Evolutionary conservation across 768 basidiomycete genomes (phyloP).

Genomic region (Pisolithus microcarpus): DNA sequence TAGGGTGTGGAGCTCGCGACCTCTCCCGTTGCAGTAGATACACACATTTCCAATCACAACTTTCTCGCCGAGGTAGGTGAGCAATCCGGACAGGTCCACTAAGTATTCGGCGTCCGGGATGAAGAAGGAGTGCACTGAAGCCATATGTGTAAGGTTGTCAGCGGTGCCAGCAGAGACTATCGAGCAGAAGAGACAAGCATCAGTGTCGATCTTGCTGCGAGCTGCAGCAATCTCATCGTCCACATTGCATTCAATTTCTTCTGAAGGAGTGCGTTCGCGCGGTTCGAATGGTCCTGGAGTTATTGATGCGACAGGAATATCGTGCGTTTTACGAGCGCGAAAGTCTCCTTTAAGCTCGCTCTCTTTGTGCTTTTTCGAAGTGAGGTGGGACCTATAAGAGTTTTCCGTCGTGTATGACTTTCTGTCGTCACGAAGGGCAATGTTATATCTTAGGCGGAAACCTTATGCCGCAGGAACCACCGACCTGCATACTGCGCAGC

Average conservation of each 20-base stretch:
- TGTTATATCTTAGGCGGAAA: not conserved
- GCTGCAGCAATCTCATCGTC: conserved; percentile 72
- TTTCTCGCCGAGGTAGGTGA: conserved; percentile 86
- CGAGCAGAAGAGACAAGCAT: conserved; percentile 84
- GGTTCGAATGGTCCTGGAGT: conserved; percentile 6
- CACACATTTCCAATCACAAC: conserved; percentile 90
- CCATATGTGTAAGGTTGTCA: conserved; percentile 83
- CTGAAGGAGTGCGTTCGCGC: conserved; percentile 29
- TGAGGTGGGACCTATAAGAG: conserved; percentile 80
- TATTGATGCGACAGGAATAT: conserved; percentile 8
- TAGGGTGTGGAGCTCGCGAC: conserved; percentile 73
- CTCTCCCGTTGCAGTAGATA: conserved; percentile 79
- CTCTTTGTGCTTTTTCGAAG: conserved; percentile 86
- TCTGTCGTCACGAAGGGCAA: conserved; percentile 33
- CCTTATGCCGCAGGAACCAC: conserved; percentile 22
- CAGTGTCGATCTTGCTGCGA: conserved; percentile 51
- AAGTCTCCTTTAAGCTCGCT: conserved; percentile 48
- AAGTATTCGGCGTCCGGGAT: conserved; percentile 91
- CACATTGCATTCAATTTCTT: conserved; percentile 47
- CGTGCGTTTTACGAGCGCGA: conserved; percentile 5
- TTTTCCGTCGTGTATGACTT: conserved; percentile 88
- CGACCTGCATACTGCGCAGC: conserved; percentile 81
- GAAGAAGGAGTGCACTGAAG: conserved; percentile 83
- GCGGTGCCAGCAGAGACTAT: conserved; percentile 43
- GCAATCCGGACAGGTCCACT: conserved; percentile 72